These are phyloP conservation scores for Murraya koenigii DNA, from an alignment of 345 rosid species.

Conservation along the genomic window DNA sequence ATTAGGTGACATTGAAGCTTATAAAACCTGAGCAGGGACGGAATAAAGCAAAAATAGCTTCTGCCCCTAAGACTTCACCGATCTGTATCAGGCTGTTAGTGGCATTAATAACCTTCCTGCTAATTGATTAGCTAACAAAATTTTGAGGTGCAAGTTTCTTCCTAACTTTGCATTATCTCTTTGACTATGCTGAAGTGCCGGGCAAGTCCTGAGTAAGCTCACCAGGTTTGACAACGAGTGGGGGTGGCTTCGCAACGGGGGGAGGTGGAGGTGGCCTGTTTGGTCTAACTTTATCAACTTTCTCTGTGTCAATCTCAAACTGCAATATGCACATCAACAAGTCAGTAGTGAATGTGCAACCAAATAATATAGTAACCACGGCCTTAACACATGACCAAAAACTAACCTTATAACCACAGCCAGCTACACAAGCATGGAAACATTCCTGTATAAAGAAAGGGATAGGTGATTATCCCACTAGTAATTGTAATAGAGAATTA, in stretches of 20 bases:
- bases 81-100: conserved; percentile 13
- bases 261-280: conserved; percentile 65
- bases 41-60: background rate
- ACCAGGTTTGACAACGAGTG: conserved; percentile 18
- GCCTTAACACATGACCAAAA: conserved; percentile 1
- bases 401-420: conserved; percentile 89
- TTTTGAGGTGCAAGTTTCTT: background rate
- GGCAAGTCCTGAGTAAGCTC: conserved; percentile 62
- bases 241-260: conserved; percentile 33
- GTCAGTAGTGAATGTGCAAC: conserved; percentile 1
- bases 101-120: conserved; percentile 7
- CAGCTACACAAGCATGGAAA: conserved; percentile 83
- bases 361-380: background rate
- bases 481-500: background rate
- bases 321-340: conserved; percentile 29
- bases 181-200: conserved; percentile 62
- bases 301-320: conserved; percentile 54
- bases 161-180: background rate
- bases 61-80: background rate
- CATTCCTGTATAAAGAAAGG: conserved; percentile 55
- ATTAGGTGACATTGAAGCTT: background rate
- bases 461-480: background rate
- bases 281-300: conserved; percentile 56
- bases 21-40: background rate
- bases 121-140: background rate